Evolutionary conservation across 2,329 filamentous ascomycete genomes (phyloP), one percentile per base, ranked within the genome.

Genomic region (Calonectria pauciramosa): DNA sequence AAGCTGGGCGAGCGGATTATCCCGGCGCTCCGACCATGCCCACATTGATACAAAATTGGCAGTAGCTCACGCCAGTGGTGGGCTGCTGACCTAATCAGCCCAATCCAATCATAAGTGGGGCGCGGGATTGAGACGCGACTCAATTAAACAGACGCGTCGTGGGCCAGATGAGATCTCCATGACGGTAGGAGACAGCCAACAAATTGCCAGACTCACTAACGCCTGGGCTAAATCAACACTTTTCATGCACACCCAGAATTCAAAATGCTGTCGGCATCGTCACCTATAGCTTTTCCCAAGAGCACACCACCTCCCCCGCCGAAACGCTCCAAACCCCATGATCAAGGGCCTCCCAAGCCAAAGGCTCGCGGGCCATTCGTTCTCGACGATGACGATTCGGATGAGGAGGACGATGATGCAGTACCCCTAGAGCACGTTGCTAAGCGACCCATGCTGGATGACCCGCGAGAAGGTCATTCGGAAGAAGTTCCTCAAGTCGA

Each of bases 211-310:
- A 44, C 70, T 26, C 66, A 64, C 30, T 54, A 20, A 41, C 54
- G 34, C 49, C 38, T 11, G 20, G 41, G 41, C 26, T 34, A 16
- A 32, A 38, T 26, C 28, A 11, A 14, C 18, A 23, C 60, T 44
- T 44, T 30, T 47, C 4, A 66, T 69, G 23, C 41, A 16, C 60
- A 54, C 16, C 70, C 16, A 26, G 23, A 23, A 34, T 10, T 34
- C 73, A 86, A 79, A 54, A 94, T 94, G 91, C 85, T 91, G 32
- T 87, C 89, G 47, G 87, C 90, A 49, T 93, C 92, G 9, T 93
- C 92, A 18, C 90, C 92, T 3, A 84, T 92, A 26, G 81, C 86
- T 32, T 91, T 91, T 73, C 90, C 91, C 3, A 83, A 86, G 9
- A 91, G 87, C 80, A 90, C 91, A 30, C 78, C 83, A 47, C 84